Base-by-base conservation (phyloP, 371 early-diverging fungal species). In the Mortierella polycephala region DNA sequence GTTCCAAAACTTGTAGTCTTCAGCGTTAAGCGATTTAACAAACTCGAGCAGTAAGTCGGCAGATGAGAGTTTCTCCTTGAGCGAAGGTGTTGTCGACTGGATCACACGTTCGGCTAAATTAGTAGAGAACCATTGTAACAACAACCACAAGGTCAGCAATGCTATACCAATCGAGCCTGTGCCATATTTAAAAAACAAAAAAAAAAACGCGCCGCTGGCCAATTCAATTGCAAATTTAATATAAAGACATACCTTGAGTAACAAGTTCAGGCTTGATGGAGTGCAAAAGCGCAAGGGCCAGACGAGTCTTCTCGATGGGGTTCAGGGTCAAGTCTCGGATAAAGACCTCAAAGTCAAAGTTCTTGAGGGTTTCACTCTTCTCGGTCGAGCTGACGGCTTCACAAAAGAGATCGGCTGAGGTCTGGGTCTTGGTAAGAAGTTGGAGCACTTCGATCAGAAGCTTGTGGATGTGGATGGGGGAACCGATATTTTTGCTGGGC, bases 391-490 rank as follows among this genome's bases (percentile, higher is more conserved):
- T 82, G 52, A 87, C 81, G 47, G 83, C 83, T 61, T 83, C 77
- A 64, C 84, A 82, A 69, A 89, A 88, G 59, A 81, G 83, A 18
- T 76, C 51, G 42, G 85, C 81, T 5, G 83, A 66, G 14, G 74
- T 57, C 53, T 82, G 67, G 59, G 81, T 81, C 56, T 81, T 81
- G 11, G 74, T 71, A 39, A 81, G 67, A 40, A 65, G 66, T 53
- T 70, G 75, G 39, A 85, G 81, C 63, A 83, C 83, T 14, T 87
- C 87, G 61, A 85, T 85, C 30, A 90, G 75, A 11, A 89, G 81
- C 40, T 76, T 81, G 69, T 85, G 74, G 39, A 75, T 80, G 47
- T 85, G 74, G 39, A 75, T 80, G 47, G 86, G 84, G 46, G 82
- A 71, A 39, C 74, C 67, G 47, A 66, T 49, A 53, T 81, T 73